These are phyloP conservation scores for Thalassiosira pacifica DNA, from an alignment of 352 stramenopile genomes.

Conservation along the genomic window DNA sequence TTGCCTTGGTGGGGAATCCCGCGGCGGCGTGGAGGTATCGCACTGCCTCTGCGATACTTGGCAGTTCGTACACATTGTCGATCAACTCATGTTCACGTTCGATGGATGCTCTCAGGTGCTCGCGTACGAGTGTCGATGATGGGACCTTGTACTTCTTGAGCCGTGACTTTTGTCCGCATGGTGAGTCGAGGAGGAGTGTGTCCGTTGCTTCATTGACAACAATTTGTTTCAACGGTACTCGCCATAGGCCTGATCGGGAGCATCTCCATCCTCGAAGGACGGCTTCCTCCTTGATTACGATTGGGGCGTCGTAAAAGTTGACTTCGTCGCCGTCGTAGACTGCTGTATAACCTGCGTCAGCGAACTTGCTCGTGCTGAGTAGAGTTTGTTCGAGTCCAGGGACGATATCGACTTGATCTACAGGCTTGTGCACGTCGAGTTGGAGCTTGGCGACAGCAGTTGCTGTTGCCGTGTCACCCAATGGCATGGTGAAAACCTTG, in stretches of 20 bases:
- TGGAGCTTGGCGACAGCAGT: neutral
- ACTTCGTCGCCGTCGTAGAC: constrained; percentile 8
- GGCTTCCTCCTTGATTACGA: neutral
- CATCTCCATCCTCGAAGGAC: constrained; percentile 1
- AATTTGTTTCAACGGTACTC: neutral
- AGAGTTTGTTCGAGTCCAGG: neutral
- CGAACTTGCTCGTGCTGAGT: constrained; percentile 8
- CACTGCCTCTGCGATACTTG: too few species aligned
- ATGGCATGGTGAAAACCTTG: neutral
- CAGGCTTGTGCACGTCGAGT: neutral
- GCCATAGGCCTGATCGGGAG: constrained; percentile 20
- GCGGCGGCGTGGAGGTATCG: too few species aligned
- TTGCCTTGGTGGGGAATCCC: too few species aligned
- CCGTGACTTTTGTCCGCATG: too few species aligned
- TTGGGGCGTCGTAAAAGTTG: neutral
- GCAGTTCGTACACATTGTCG: too few species aligned
- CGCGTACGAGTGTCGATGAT: neutral
- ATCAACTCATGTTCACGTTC: too few species aligned
- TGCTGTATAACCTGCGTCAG: neutral
- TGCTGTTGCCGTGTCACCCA: neutral
- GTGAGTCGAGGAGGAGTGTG: neutral
- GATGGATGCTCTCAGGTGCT: neutral
- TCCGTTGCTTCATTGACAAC: neutral
- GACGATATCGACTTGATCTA: constrained; percentile 1
- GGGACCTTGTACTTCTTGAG: neutral